phyloP scores from a whole-genome alignment of 2,329 filamentous ascomycete genomes.

The Apiospora hydei region DNA sequence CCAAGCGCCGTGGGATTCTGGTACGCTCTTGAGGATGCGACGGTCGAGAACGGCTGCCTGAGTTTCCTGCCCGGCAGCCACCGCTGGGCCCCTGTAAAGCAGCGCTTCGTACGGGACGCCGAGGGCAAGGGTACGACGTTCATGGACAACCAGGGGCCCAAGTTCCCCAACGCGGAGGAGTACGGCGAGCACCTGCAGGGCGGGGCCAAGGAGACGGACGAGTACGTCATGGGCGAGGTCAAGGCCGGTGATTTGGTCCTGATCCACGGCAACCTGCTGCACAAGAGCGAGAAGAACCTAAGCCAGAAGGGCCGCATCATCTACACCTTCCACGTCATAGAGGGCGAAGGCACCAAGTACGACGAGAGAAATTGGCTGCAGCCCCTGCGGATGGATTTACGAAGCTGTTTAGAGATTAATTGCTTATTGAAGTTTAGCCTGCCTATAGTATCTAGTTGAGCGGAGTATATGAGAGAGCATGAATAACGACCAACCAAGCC shows the following conservation, averaged over 20 bases:
- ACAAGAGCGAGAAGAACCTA: constrained; percentile 94
- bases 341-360: constrained; percentile 76
- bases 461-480: background rate
- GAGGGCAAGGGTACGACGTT: constrained; percentile 69
- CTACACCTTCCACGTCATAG: constrained; percentile 97
- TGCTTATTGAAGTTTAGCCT: background rate
- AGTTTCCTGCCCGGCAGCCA: constrained; percentile 88
- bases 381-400: constrained; percentile 84
- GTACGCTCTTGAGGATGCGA: constrained; percentile 96
- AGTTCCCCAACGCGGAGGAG: constrained; percentile 64
- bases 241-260: constrained; percentile 90
- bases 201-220: constrained; percentile 51
- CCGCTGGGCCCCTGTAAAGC: constrained; percentile 69
- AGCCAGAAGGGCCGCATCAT: constrained; percentile 89
- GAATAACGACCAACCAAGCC: background rate
- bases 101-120: constrained; percentile 74
- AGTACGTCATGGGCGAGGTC: constrained; percentile 84
- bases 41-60: constrained; percentile 84
- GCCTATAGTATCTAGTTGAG: background rate
- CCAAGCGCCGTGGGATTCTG: constrained; percentile 94
- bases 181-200: constrained; percentile 53
- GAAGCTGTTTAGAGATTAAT: constrained; percentile 57
- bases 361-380: constrained; percentile 94
- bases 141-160: constrained; percentile 69
- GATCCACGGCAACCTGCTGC: constrained; percentile 94